Conservation (phyloP, 2,329 filamentous ascomycete genomes). For the Erysiphe neolycopersici region DNA sequence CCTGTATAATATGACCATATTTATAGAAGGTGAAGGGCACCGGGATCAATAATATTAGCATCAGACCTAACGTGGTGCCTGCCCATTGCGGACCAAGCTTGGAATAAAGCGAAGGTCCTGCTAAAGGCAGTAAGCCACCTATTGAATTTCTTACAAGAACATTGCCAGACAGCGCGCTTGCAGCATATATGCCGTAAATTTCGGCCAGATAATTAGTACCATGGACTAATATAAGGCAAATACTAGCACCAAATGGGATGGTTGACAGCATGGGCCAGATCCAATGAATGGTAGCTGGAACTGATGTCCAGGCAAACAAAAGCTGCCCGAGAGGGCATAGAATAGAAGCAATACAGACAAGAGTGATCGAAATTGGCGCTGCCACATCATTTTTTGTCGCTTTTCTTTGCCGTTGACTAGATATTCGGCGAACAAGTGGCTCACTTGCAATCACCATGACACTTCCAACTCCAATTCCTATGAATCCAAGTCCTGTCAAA, state of each 20-base stretch:
- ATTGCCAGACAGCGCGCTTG: slow-evolving; percentile 57
- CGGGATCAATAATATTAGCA: slow-evolving; percentile 49
- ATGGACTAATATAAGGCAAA: slow-evolving; percentile 60
- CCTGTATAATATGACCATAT: slow-evolving; percentile 26
- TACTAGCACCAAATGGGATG: slow-evolving; percentile 53
- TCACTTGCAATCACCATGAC: slow-evolving; percentile 34
- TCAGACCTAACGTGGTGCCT: slow-evolving; percentile 43
- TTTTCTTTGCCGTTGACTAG: slow-evolving; percentile 44
- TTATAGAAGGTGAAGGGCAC: slow-evolving; percentile 58
- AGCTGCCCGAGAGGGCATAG: slow-evolving; percentile 55
- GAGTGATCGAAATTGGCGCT: slow-evolving; percentile 57
- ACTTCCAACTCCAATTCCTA: slow-evolving; percentile 40
- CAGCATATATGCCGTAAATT: slow-evolving; percentile 58
- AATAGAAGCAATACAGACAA: slow-evolving; percentile 54
- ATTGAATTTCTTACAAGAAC: slow-evolving; percentile 44
- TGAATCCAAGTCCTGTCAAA: slow-evolving; percentile 49
- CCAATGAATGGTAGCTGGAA: slow-evolving; percentile 54
- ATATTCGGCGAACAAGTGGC: slow-evolving; percentile 48
- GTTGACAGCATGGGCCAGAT: slow-evolving; percentile 55
- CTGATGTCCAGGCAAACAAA: slow-evolving; percentile 69
- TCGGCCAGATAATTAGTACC: slow-evolving; percentile 54
- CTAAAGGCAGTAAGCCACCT: slow-evolving; percentile 55
- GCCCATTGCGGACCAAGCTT: slow-evolving; percentile 51
- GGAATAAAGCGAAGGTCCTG: slow-evolving; percentile 42
- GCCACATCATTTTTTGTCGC: slow-evolving; percentile 44